Percentiles rank a stretch among this genome's conserved stretches.
Evolutionary conservation across 768 basidiomycete genomes (phyloP).

Genomic region (Phlebiopsis gigantea): DNA sequence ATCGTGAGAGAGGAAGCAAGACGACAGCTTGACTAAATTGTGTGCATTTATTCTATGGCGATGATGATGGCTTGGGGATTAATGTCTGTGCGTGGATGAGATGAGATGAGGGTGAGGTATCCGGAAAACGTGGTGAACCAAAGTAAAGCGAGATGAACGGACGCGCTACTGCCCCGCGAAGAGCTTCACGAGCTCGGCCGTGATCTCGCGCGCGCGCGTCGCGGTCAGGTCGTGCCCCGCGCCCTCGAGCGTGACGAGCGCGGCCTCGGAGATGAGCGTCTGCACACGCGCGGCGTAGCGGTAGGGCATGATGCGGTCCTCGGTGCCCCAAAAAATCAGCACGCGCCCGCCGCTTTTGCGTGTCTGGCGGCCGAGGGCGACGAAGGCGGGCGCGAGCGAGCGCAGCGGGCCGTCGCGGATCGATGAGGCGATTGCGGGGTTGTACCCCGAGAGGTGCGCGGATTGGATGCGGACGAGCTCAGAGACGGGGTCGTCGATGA

Average conservation of each 20-base stretch:
- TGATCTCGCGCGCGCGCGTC: conserved; percentile 20
- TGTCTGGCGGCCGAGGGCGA: conserved; percentile 31
- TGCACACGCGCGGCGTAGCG: conserved; percentile 47
- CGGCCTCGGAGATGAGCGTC: conserved; percentile 38
- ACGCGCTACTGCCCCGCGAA: conserved; percentile 6
- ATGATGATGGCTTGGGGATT: not conserved
- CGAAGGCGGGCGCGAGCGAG: conserved; percentile 51
- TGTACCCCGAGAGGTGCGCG: conserved; percentile 69
- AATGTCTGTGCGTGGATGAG: not conserved
- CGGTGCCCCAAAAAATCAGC: conserved; percentile 42
- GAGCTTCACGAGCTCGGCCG: conserved; percentile 18
- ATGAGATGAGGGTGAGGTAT: not conserved
- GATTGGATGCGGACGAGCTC: conserved; percentile 74
- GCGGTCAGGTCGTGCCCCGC: conserved; percentile 45
- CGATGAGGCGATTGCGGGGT: conserved; percentile 71
- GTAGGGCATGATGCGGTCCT: conserved; percentile 50
- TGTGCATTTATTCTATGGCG: not conserved
- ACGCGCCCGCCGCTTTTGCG: conserved; percentile 43
- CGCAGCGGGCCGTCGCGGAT: conserved; percentile 69
- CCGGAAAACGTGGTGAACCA: not conserved
- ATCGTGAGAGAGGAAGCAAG: not conserved
- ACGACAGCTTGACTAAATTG: not conserved
- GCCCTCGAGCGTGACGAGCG: conserved; percentile 43
- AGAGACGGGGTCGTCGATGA: conserved; percentile 22
- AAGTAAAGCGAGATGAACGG: not conserved